Evolutionary conservation across 1,139 yeast species (phyloP).

Genomic region (Lodderomyces orthopsilosis): DNA sequence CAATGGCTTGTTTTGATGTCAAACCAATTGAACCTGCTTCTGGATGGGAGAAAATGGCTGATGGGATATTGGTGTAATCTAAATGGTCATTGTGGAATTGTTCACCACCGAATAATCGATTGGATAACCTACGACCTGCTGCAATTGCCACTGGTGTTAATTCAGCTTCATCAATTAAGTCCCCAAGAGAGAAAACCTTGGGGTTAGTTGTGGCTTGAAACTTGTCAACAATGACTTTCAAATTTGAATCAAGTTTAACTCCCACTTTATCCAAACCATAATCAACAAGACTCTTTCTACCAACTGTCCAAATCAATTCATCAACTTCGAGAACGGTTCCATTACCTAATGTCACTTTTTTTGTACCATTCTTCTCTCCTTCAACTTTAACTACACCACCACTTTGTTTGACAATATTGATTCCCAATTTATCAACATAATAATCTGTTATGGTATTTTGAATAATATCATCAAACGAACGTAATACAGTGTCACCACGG

Average conservation of each 20-base stretch:
- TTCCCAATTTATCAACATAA: slow-evolving; percentile 72
- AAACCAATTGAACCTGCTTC: slow-evolving; percentile 95
- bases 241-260: slow-evolving; percentile 55
- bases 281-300: slow-evolving; percentile 75
- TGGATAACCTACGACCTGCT: slow-evolving; percentile 91
- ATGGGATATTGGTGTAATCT: slow-evolving; percentile 83
- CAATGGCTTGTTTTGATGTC: slow-evolving; percentile 71
- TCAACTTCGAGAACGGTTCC: slow-evolving; percentile 69
- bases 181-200: slow-evolving; percentile 85
- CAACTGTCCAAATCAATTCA: slow-evolving; percentile 87
- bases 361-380: slow-evolving; percentile 55
- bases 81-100: slow-evolving; percentile 67
- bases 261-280: slow-evolving; percentile 78
- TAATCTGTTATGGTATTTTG: slow-evolving; percentile 76
- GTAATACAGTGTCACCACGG: slow-evolving; percentile 85
- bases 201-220: slow-evolving; percentile 77
- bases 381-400: slow-evolving; percentile 59
- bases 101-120: slow-evolving; percentile 82
- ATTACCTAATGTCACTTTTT: slow-evolving; percentile 56
- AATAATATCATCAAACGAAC: slow-evolving; percentile 82
- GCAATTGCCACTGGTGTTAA: slow-evolving; percentile 98
- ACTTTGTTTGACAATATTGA: slow-evolving; percentile 69
- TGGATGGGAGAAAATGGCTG: slow-evolving; percentile 93
- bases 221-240: slow-evolving; percentile 75
- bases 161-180: slow-evolving; percentile 86